A percentile compares a stretch with the other conserved stretches of the same genome.
Evolutionary conservation across 2,329 filamentous ascomycete species (phyloP).

Genomic region (Emericellopsis cladophorae): DNA sequence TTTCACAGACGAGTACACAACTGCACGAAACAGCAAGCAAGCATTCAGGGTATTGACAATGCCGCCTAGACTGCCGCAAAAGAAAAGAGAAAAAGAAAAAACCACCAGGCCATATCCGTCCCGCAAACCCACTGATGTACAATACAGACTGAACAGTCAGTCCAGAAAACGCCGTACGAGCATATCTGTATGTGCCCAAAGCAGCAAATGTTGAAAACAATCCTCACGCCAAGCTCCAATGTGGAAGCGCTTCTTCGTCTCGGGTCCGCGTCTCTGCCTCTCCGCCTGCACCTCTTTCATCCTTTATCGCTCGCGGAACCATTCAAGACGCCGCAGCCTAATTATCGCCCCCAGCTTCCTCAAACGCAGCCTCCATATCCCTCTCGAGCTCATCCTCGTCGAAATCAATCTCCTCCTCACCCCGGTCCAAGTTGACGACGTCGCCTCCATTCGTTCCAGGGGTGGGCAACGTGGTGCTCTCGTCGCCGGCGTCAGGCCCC

Average conservation of each 20-base stretch:
- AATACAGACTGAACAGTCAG: background rate
- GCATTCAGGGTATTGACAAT: too few species aligned
- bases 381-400: conserved; percentile 48
- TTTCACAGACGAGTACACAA: too few species aligned
- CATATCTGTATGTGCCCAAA: background rate
- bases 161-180: background rate
- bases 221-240: background rate
- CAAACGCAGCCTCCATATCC: conserved; percentile 49
- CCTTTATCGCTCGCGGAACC: background rate
- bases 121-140: background rate
- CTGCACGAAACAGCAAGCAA: too few species aligned
- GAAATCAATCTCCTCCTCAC: conserved; percentile 17
- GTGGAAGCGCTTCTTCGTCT: background rate
- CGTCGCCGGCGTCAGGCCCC: conserved; percentile 14
- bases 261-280: background rate
- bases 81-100: too few species aligned
- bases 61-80: background rate
- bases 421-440: conserved; percentile 12
- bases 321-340: too few species aligned
- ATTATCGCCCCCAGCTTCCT: conserved; percentile 10
- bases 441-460: conserved; percentile 20
- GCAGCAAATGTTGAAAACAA: background rate
- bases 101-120: background rate
- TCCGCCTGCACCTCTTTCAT: background rate
- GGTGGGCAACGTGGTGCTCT: conserved; percentile 19